Conservation (phyloP, 805 yeast genomes). For the Saccharomyces cerevisiae region DNA sequence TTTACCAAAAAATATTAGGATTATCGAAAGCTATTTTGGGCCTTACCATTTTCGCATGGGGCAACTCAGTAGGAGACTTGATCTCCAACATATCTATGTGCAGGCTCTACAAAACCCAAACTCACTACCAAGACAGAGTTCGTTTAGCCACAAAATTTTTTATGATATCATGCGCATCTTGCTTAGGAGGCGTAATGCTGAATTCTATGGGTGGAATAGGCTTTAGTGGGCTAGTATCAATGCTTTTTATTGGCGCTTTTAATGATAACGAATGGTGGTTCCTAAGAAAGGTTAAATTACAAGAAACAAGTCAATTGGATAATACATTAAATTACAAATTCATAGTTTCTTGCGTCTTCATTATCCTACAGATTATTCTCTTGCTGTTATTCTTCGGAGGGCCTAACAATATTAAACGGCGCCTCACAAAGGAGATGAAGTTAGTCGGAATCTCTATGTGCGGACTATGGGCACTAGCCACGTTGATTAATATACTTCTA, state of each 20-base stretch:
- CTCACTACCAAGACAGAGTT: slow-evolving; percentile 12
- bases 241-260: slow-evolving; percentile 18
- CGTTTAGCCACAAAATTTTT: slow-evolving; percentile 53
- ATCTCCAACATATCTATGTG: slow-evolving; percentile 82
- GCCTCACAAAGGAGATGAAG: slow-evolving; percentile 10
- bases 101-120: slow-evolving; percentile 34
- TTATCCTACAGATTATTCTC: slow-evolving; percentile 17
- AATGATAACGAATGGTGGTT: slow-evolving; percentile 17
- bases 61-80: slow-evolving; percentile 88
- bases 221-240: slow-evolving; percentile 51
- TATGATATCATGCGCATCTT: slow-evolving; percentile 84
- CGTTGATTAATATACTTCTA: slow-evolving; percentile 18
- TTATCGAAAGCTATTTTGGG: slow-evolving; percentile 82
- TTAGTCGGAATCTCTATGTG: slow-evolving; percentile 22
- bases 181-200: slow-evolving; percentile 86
- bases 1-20: slow-evolving; percentile 26
- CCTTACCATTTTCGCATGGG: slow-evolving; percentile 85
- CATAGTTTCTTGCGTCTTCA: slow-evolving; percentile 19
- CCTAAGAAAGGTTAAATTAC: slow-evolving; percentile 16
- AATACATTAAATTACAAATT: slow-evolving; percentile 16
- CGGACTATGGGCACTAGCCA: slow-evolving; percentile 21
- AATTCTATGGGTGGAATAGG: slow-evolving; percentile 80
- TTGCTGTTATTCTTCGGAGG: slow-evolving; percentile 16
- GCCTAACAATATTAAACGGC: slow-evolving; percentile 5
- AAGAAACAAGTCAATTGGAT: slow-evolving; percentile 4